A percentile compares a stretch with the other conserved stretches of the same genome.
Evolutionary conservation across 2,329 filamentous ascomycete genomes (phyloP).

Genomic region (Penicillium freii): DNA sequence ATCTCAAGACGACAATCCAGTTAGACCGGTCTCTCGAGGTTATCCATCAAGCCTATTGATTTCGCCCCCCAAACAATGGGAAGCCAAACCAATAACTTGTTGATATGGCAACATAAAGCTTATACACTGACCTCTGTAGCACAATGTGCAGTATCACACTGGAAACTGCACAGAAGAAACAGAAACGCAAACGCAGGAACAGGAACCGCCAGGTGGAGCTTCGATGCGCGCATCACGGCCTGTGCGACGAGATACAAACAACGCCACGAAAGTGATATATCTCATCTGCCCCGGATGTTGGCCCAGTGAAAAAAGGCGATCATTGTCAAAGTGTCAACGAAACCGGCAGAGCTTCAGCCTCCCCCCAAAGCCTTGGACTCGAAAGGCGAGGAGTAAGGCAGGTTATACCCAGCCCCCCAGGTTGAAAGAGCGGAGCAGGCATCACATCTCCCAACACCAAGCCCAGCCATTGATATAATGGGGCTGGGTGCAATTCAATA

Average conservation of each 20-base stretch:
- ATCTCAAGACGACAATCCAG: background rate
- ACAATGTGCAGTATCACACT: constrained; percentile 20
- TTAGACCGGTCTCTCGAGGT: background rate
- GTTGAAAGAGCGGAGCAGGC: background rate
- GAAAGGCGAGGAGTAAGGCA: background rate
- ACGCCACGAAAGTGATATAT: constrained; percentile 21
- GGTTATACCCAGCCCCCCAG: background rate
- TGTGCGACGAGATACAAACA: constrained; percentile 19
- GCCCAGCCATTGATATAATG: background rate
- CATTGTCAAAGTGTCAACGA: background rate
- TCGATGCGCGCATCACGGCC: constrained; percentile 15
- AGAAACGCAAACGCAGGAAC: background rate
- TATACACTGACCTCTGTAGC: background rate
- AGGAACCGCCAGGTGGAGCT: constrained; percentile 13
- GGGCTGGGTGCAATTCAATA: background rate
- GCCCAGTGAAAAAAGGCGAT: background rate
- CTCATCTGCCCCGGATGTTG: constrained; percentile 1
- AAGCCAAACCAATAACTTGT: constrained; percentile 11
- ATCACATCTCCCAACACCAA: too few relatives aligned
- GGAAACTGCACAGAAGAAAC: background rate
- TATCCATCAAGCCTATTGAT: background rate
- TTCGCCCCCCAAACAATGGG: background rate
- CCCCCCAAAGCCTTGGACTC: background rate
- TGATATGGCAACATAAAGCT: constrained; percentile 19
- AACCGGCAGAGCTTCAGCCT: background rate